Conservation (phyloP, 1,139 yeast genomes). For the Ogataea hybrid region DNA sequence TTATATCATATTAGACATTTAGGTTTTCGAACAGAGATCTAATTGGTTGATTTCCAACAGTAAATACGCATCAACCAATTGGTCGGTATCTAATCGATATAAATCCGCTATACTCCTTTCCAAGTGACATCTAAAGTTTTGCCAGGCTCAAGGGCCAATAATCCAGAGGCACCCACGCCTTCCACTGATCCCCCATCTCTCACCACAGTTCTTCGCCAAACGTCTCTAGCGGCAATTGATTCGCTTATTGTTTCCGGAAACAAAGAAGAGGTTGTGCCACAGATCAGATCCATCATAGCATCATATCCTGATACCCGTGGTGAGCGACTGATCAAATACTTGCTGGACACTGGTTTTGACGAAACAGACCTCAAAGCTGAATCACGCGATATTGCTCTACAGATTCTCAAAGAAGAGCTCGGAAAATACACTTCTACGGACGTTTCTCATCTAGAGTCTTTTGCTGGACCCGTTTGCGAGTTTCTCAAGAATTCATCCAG, state of each 20-base stretch:
- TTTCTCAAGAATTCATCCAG: neutral
- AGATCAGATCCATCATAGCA: constrained; percentile 1
- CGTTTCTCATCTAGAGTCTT: neutral
- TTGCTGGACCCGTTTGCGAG: neutral
- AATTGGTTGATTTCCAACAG: constrained; percentile 8
- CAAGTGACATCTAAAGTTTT: constrained; percentile 25
- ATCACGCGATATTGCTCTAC: neutral
- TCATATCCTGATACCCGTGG: neutral
- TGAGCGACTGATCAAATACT: neutral
- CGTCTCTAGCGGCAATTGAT: constrained; percentile 8
- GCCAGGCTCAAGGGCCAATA: constrained; percentile 42
- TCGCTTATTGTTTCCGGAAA: neutral
- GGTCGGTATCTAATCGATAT: constrained; percentile 2
- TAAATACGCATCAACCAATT: constrained; percentile 5
- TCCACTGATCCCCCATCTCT: neutral
- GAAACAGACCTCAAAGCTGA: neutral
- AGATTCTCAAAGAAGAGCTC: neutral
- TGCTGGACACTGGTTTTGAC: neutral
- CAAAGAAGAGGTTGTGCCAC: neutral
- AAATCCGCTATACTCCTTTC: constrained; percentile 3
- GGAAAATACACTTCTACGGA: neutral
- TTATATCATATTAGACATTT: constrained; percentile 3
- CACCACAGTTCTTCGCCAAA: neutral
- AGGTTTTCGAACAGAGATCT: constrained; percentile 6
- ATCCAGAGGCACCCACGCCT: constrained; percentile 27